Base-by-base conservation (phyloP, 148 eudicot genomes). In the Euryodendron excelsum region DNA sequence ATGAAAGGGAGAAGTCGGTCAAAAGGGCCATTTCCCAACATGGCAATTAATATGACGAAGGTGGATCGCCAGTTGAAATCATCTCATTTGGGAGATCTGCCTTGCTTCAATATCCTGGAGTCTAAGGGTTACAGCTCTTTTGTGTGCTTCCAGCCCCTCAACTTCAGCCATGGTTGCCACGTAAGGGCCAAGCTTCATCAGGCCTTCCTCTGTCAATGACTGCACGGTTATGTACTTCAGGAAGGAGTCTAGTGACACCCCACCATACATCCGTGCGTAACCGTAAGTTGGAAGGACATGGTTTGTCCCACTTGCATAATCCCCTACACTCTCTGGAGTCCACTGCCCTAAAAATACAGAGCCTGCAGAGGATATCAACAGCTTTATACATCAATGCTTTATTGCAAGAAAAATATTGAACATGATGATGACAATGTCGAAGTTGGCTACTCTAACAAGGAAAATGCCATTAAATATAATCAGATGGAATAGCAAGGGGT, bases 321-420 rank as follows among this genome's bases (percentile, higher is more conserved):
- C 99, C 66, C 99, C 99, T 1, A 96, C 99, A 79, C 99, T 93
- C 86, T 92, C 99, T 0, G 99, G 99, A 25, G 99, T 96, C 99
- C 99, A 96, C 79, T 84, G 95, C 75, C 99, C 99, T 81, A 96
- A 77, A 80, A 93, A 96, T 69, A 96, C 98, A 2, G 99, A 96
- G 37, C 99, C 99, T 92, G 91, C 76, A 53, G 23, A 27, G 39
- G 2, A 79, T 5, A 68, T 47, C 18, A 69, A 14, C 18, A 48
- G 34, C 52, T n/a, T 47, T 10, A 41, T 13, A 60, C 21, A 63
- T 30, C 20, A 34, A 39, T 37, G 34, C 18, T 39, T 52, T 73
- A 34, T 33, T 72, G 75, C 61, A 33, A 55, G 15, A 56, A 15
- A n/a, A 10, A 20, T 9, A 20, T 30, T 28, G 6, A 28, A 21